A percentile compares a stretch with the other conserved stretches of the same genome.
These are phyloP conservation scores for Aspergillus mulundensis DNA, from an alignment of 495 filamentous ascomycete species.

Conservation along the genomic window DNA sequence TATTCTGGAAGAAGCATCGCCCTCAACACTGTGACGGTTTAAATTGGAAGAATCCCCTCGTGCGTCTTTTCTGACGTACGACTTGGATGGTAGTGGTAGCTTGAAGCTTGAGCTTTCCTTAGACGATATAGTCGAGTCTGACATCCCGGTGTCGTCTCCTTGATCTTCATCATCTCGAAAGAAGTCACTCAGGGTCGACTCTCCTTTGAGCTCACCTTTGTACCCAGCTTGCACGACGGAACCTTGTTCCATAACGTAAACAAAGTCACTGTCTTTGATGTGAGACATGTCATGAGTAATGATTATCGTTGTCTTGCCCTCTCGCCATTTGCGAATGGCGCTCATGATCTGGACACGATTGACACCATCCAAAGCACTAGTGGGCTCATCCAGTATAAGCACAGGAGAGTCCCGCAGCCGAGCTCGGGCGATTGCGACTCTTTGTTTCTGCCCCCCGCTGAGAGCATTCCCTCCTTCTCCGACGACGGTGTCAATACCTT, in stretches of 20 bases:
- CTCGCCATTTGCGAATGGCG: slow-evolving; percentile 63
- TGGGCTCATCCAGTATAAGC: slow-evolving; percentile 81
- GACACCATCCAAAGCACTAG: slow-evolving; percentile 71
- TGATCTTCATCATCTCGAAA: neutral
- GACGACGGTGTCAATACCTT: slow-evolving; percentile 70
- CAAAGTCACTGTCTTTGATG: slow-evolving; percentile 68
- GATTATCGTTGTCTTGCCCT: slow-evolving; percentile 74
- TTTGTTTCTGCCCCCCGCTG: slow-evolving; percentile 82
- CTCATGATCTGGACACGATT: slow-evolving; percentile 69
- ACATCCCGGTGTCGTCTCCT: neutral
- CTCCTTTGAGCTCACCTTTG: slow-evolving; percentile 40
- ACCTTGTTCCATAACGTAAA: slow-evolving; percentile 77
- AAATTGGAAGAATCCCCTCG: neutral
- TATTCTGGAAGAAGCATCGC: neutral
- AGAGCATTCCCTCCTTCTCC: slow-evolving; percentile 66
- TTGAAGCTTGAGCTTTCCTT: neutral
- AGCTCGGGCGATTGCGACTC: slow-evolving; percentile 73
- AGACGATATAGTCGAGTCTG: neutral
- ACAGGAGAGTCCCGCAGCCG: slow-evolving; percentile 75
- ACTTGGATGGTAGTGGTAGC: neutral
- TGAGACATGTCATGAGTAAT: slow-evolving; percentile 89
- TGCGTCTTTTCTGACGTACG: neutral
- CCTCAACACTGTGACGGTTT: neutral
- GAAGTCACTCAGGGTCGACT: neutral
- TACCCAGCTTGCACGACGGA: slow-evolving; percentile 66